A percentile compares a stretch with the other conserved stretches of the same genome.
Evolutionary conservation across 2,329 filamentous ascomycete genomes (phyloP).

Genomic region (Beauveria varroae): DNA sequence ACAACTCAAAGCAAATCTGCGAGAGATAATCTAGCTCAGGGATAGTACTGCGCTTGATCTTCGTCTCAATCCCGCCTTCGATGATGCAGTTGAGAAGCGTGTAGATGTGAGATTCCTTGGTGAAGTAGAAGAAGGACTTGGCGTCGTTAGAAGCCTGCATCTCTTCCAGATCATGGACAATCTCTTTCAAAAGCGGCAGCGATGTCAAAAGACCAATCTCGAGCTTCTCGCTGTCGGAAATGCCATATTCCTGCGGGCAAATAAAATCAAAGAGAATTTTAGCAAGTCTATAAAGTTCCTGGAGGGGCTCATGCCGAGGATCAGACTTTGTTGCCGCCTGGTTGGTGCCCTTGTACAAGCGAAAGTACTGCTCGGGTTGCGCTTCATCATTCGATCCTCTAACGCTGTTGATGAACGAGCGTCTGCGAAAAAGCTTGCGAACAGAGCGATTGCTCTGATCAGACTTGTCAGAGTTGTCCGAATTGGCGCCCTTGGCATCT

Average conservation of each 20-base stretch:
- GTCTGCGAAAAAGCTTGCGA: constrained; percentile 47
- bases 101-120: constrained; percentile 98
- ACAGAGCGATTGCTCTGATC: constrained; percentile 31
- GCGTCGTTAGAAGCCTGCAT: constrained; percentile 91
- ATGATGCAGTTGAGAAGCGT: constrained; percentile 96
- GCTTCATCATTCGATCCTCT: constrained; percentile 46
- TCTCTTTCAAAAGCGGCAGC: constrained; percentile 87
- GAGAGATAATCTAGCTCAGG: constrained; percentile 96
- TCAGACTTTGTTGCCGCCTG: constrained; percentile 67
- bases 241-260: constrained; percentile 96
- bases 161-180: constrained; percentile 93
- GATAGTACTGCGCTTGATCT: constrained; percentile 91
- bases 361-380: constrained; percentile 72
- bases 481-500: constrained; percentile 24
- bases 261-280: constrained; percentile 98
- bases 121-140: constrained; percentile 98
- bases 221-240: constrained; percentile 92
- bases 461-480: constrained; percentile 27
- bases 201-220: constrained; percentile 95
- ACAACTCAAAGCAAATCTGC: constrained; percentile 96
- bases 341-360: constrained; percentile 72
- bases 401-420: constrained; percentile 51
- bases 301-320: constrained; percentile 75
- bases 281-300: constrained; percentile 86
- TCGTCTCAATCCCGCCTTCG: constrained; percentile 92